A percentile compares a stretch with the other conserved stretches of the same genome.
These are phyloP conservation scores for Diaporthe sp. DNA, from an alignment of 2,329 filamentous ascomycete genomes.

Conservation along the genomic window DNA sequence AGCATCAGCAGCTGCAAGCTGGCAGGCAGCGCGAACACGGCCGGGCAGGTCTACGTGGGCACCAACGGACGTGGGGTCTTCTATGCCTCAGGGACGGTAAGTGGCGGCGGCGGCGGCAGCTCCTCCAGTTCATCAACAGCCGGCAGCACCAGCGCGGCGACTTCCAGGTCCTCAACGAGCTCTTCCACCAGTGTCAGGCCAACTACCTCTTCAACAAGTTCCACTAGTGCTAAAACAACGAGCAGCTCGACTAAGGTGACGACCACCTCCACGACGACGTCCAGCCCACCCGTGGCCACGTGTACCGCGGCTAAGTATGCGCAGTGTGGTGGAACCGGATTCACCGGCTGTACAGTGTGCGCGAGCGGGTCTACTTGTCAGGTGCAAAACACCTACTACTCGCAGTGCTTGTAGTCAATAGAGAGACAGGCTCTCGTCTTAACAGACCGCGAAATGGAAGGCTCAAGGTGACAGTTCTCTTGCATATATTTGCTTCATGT, in stretches of 20 bases:
- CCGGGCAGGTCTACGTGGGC: constrained; percentile 61
- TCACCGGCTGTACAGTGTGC: constrained; percentile 51
- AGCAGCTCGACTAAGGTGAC: constrained; percentile 38
- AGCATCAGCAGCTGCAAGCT: constrained; percentile 55
- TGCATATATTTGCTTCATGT: constrained; percentile 11
- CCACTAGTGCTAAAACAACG: constrained; percentile 22
- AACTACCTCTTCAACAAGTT: constrained; percentile 24
- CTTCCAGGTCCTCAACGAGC: constrained; percentile 19
- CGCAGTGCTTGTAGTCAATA: constrained; percentile 48
- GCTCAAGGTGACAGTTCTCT: not conserved
- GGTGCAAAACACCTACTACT: constrained; percentile 50
- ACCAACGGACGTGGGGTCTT: constrained; percentile 64
- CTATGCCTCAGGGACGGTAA: constrained; percentile 47
- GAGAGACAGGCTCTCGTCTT: not conserved
- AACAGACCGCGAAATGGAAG: no score
- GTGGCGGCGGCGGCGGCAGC: constrained; percentile 36
- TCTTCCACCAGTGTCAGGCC: constrained; percentile 29
- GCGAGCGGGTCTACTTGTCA: constrained; percentile 50
- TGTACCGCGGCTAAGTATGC: constrained; percentile 47
- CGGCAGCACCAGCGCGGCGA: constrained; percentile 40
- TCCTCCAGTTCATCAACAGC: constrained; percentile 28
- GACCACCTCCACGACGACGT: constrained; percentile 37
- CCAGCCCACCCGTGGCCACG: constrained; percentile 35
- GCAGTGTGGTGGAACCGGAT: constrained; percentile 53
- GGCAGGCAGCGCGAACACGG: constrained; percentile 59